Evolutionary conservation across 345 rosid species (phyloP).

Genomic region (Salix exigua): DNA sequence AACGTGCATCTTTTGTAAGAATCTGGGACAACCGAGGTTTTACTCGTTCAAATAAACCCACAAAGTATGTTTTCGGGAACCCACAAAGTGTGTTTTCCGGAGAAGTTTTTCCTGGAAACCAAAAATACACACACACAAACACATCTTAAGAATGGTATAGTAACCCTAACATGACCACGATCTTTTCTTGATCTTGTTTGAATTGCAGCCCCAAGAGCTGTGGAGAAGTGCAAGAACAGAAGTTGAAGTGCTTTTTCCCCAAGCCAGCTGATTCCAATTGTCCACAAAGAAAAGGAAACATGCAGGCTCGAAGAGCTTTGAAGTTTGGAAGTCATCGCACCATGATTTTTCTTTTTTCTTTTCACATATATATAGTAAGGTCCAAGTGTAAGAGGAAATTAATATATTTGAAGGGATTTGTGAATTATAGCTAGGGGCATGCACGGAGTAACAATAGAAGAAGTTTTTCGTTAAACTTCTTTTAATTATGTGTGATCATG

Average conservation of each 20-base stretch:
- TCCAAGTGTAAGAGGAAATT: slow-evolving; percentile 5
- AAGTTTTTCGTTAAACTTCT: slow-evolving; percentile 18
- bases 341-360: slow-evolving; percentile 1
- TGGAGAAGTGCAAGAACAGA: slow-evolving; percentile 46
- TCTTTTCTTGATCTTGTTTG: not conserved
- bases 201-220: slow-evolving; percentile 32
- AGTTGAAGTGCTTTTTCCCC: slow-evolving; percentile 36
- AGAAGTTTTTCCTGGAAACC: too few species aligned
- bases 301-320: slow-evolving; percentile 55
- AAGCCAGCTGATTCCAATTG: not conserved
- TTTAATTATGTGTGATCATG: slow-evolving; percentile 2
- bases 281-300: slow-evolving; percentile 30
- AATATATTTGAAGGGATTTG: slow-evolving; percentile 16
- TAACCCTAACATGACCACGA: not conserved
- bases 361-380: not conserved
- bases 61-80: too few species aligned
- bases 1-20: too few species aligned
- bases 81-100: too few species aligned
- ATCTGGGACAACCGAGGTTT: too few species aligned
- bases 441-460: slow-evolving; percentile 15
- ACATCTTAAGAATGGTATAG: not conserved
- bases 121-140: too few species aligned
- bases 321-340: slow-evolving; percentile 40
- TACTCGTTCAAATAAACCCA: too few species aligned
- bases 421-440: not conserved